phyloP scores from a whole-genome alignment of 257 asterid genomes.

The Scutellaria minor region DNA sequence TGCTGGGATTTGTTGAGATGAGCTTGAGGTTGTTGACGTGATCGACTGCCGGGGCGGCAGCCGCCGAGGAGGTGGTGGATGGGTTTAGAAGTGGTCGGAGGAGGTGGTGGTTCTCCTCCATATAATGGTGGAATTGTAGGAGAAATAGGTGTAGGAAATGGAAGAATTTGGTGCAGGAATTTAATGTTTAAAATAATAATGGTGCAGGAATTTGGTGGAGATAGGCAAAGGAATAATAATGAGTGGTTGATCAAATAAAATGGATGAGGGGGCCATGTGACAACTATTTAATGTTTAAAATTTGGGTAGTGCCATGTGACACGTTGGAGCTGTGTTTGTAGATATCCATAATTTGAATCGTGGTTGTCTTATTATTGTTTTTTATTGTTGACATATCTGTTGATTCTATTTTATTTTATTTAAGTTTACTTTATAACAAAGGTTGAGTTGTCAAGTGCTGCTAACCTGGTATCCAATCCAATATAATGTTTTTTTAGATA shows the following conservation, averaged over 20 bases:
- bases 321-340: slow-evolving; percentile 16
- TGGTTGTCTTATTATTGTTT: no score
- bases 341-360: no score
- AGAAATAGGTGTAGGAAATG: neutral
- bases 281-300: slow-evolving; percentile 9
- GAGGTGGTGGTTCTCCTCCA: slow-evolving; percentile 44
- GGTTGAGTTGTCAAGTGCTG: no score
- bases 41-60: slow-evolving; percentile 10
- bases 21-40: slow-evolving; percentile 21
- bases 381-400: no score
- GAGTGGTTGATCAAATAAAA: slow-evolving; percentile 24
- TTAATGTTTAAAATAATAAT: no score
- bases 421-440: no score
- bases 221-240: slow-evolving; percentile 1
- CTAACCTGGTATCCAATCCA: no score
- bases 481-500: no score
- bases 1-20: slow-evolving; percentile 33
- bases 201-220: neutral
- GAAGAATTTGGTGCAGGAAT: neutral
- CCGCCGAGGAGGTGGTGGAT: slow-evolving; percentile 33
- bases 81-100: slow-evolving; percentile 55
- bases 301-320: slow-evolving; percentile 31
- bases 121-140: slow-evolving; percentile 33
- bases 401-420: no score
- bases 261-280: slow-evolving; percentile 22